Base-by-base conservation (phyloP, 495 filamentous ascomycete genomes). In the Podospora tetraspora region DNA sequence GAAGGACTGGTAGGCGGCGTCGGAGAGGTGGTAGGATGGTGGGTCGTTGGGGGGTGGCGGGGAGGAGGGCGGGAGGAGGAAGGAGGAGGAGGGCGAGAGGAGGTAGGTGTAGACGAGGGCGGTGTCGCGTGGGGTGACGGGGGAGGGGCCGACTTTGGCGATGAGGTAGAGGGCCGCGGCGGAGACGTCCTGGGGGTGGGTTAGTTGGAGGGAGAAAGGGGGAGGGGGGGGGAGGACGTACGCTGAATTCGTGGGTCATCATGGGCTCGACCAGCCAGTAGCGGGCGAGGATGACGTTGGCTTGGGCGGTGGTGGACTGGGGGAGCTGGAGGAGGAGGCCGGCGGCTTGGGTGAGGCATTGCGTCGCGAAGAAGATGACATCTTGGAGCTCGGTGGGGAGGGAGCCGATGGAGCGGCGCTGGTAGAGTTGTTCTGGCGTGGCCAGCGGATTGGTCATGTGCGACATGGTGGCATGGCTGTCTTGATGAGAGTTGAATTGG, bases 271-370 rank as follows among this genome's bases (percentile, higher is more conserved):
- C 87, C 6, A 93, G 79, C 88, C 91, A 97, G 81, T 94, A 97
- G 6, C 95, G 84, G n/a, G 89, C 90, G 30, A 96, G 87, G 0
- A 95, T 80, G n/a, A 99, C 87, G 72, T 93, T 90, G 3, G 95
- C 92, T 72, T 93, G 92, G 16, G 93, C 90, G 29, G 96, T 92
- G 61, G 93, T 86, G 66, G 94, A 92, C 73, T 98, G 96, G 1
- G 94, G 91, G 61, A 98, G 80, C 57, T 91, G 86, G 3, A 99
- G 84, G 9, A 98, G 85, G 8, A 97, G 82, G 7, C 95, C 96
- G 12, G 95, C 93, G 21, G 91, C 86, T 76, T 98, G 96, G 12
- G 92, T 96, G 7, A 99, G 86, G 66, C 89, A 87, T 57, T 91
- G 87, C 4, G 87, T 86, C 25, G 89, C 83, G 77, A 84, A 91